phyloP scores from a whole-genome alignment of 495 filamentous ascomycete species.

The Penicillium simplicissimum region DNA sequence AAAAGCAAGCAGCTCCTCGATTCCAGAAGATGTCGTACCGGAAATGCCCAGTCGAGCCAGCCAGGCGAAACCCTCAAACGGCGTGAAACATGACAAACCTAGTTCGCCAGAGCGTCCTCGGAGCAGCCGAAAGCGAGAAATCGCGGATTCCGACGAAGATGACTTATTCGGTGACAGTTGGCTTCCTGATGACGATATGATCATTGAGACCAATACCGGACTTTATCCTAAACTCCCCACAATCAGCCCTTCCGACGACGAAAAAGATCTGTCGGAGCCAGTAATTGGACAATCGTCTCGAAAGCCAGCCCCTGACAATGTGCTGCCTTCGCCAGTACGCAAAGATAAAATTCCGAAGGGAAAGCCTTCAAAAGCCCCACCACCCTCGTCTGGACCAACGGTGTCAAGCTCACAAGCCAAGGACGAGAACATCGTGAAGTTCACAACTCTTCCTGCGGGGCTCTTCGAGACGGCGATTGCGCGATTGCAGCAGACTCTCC shows the following conservation, averaged over 20 bases:
- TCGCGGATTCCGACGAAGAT: conserved; percentile 51
- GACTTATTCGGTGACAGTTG: conserved; percentile 29
- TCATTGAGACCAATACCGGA: conserved; percentile 21
- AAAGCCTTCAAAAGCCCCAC: conserved; percentile 8
- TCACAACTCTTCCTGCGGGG: conserved; percentile 28
- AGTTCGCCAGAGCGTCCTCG: conserved; percentile 8
- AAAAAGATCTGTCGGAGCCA: neutral
- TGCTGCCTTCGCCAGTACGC: conserved; percentile 11
- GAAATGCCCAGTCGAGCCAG: conserved; percentile 6
- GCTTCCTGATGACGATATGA: conserved; percentile 29
- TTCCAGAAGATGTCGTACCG: neutral
- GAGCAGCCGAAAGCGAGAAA: conserved; percentile 23
- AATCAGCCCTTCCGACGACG: conserved; percentile 18
- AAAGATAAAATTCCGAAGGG: conserved; percentile 10
- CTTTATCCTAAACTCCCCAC: conserved; percentile 37
- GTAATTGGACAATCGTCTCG: neutral
- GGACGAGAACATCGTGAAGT: conserved; percentile 31
- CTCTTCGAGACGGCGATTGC: conserved; percentile 26
- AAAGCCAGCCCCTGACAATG: conserved; percentile 12
- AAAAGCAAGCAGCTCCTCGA: conserved; percentile 8
- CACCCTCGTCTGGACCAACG: conserved; percentile 19
- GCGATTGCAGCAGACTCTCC: conserved; percentile 29
- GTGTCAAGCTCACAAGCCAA: conserved; percentile 26
- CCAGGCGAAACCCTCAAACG: conserved; percentile 2
- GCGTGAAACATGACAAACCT: conserved; percentile 6